These are phyloP conservation scores for Pleurotus djamor DNA, from an alignment of 768 basidiomycete species.

Conservation along the genomic window DNA sequence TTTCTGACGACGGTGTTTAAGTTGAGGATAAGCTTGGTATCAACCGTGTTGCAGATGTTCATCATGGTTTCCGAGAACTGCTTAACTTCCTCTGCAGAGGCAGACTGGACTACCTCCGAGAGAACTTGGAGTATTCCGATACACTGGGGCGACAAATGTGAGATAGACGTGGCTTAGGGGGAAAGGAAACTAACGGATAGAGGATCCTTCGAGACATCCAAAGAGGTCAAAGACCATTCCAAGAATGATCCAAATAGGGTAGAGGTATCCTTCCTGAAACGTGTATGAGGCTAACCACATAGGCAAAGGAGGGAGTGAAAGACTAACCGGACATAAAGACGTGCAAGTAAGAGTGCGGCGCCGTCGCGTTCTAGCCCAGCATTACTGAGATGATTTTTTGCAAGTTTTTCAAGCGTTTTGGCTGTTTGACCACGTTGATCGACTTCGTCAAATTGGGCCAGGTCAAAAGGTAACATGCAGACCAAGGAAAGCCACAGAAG, in stretches of 20 bases:
- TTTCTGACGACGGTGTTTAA: slow-evolving; percentile 71
- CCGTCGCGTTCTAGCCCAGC: slow-evolving; percentile 86
- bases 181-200: slow-evolving; percentile 42
- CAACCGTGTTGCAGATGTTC: slow-evolving; percentile 40
- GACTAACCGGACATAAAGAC: slow-evolving; percentile 77
- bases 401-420: slow-evolving; percentile 51
- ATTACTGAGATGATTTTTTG: slow-evolving; percentile 53
- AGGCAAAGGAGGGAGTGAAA: background rate
- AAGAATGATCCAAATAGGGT: slow-evolving; percentile 52
- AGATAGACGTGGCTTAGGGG: slow-evolving; percentile 1
- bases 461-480: slow-evolving; percentile 90
- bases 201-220: slow-evolving; percentile 38
- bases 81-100: slow-evolving; percentile 51
- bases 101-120: slow-evolving; percentile 68
- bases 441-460: slow-evolving; percentile 78
- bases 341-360: slow-evolving; percentile 77
- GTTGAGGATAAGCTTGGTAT: slow-evolving; percentile 34
- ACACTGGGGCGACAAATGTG: slow-evolving; percentile 34
- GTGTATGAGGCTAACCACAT: background rate
- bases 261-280: slow-evolving; percentile 56
- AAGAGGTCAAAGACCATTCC: slow-evolving; percentile 34
- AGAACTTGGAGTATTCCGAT: slow-evolving; percentile 70
- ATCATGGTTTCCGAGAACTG: slow-evolving; percentile 41
- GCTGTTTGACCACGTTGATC: slow-evolving; percentile 54
- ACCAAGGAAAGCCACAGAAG: slow-evolving; percentile 95